These are phyloP conservation scores for Pythium vanterpoolii DNA, from an alignment of 352 stramenopile genomes.

Conservation along the genomic window DNA sequence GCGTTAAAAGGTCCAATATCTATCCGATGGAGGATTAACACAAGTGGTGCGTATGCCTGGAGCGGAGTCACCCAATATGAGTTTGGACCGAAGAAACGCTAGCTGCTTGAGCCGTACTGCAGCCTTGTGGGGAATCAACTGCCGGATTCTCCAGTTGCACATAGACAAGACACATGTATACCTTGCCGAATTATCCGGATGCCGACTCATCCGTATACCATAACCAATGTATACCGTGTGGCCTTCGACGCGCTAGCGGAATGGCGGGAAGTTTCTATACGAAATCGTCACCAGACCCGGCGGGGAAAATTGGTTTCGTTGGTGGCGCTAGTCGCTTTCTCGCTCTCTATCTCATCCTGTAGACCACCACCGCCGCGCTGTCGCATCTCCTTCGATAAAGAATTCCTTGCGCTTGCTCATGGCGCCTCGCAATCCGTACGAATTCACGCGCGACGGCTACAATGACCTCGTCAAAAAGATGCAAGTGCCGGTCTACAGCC, in stretches of 20 bases:
- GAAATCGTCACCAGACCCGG: neutral
- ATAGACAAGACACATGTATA: neutral
- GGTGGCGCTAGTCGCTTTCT: neutral
- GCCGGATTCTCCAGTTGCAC: no score
- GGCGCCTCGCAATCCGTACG: slow-evolving; percentile 47
- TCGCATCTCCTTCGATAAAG: neutral
- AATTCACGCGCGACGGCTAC: slow-evolving; percentile 72
- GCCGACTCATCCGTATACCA: neutral
- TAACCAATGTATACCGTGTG: neutral
- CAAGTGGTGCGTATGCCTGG: no score
- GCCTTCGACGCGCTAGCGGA: neutral
- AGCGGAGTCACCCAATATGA: no score
- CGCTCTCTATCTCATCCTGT: neutral
- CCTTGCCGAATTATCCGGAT: neutral
- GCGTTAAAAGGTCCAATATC: no score
- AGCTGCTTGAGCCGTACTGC: no score
- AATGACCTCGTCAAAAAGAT: slow-evolving; percentile 45
- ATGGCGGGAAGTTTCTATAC: neutral
- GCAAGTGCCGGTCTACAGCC: slow-evolving; percentile 44
- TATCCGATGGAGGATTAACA: no score
- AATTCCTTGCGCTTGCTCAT: neutral
- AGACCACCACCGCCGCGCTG: neutral
- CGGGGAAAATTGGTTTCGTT: no score
- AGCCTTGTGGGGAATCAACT: no score
- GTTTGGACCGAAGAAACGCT: no score